These are phyloP conservation scores for Cryptococcus sp. DNA, from an alignment of 1,284 basidiomycete genomes.

Conservation along the genomic window DNA sequence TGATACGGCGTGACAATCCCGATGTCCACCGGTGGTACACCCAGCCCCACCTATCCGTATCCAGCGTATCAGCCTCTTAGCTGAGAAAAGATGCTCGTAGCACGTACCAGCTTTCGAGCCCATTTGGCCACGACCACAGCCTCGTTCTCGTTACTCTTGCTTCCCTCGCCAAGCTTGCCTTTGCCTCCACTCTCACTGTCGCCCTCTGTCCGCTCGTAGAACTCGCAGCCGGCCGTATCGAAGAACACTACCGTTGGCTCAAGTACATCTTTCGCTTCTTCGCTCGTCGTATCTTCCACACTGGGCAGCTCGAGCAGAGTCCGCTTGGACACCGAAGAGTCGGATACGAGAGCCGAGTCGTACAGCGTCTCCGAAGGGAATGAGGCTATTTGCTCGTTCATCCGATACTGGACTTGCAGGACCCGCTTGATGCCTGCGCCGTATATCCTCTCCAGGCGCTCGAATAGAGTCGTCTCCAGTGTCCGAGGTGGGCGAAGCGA, in stretches of 20 bases:
- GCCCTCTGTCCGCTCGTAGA: constrained; percentile 68
- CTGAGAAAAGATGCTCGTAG: neutral
- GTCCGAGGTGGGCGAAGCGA: constrained; percentile 63
- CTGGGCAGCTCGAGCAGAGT: constrained; percentile 71
- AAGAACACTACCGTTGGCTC: constrained; percentile 83
- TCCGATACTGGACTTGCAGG: constrained; percentile 86
- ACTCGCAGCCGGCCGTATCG: constrained; percentile 90
- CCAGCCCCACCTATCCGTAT: constrained; percentile 64
- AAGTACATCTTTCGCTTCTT: constrained; percentile 68
- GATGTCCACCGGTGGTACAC: constrained; percentile 73
- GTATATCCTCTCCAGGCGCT: constrained; percentile 83
- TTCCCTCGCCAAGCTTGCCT: constrained; percentile 69
- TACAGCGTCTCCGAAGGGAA: constrained; percentile 89
- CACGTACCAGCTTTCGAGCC: constrained; percentile 72
- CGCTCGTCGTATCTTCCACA: constrained; percentile 51
- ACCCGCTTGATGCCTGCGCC: constrained; percentile 80
- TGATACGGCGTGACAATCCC: constrained; percentile 95
- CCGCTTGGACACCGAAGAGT: constrained; percentile 69
- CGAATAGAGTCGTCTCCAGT: constrained; percentile 87
- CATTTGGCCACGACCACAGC: constrained; percentile 78
- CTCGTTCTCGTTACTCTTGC: constrained; percentile 91
- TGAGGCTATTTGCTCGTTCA: constrained; percentile 81
- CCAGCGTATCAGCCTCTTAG: neutral
- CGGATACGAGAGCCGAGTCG: constrained; percentile 68
- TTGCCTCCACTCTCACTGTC: constrained; percentile 54